A percentile compares a stretch with the other conserved stretches of the same genome.
phyloP scores from a whole-genome alignment of 1,139 yeast genomes.

The Hemisphaericaspora lyxosophila region DNA sequence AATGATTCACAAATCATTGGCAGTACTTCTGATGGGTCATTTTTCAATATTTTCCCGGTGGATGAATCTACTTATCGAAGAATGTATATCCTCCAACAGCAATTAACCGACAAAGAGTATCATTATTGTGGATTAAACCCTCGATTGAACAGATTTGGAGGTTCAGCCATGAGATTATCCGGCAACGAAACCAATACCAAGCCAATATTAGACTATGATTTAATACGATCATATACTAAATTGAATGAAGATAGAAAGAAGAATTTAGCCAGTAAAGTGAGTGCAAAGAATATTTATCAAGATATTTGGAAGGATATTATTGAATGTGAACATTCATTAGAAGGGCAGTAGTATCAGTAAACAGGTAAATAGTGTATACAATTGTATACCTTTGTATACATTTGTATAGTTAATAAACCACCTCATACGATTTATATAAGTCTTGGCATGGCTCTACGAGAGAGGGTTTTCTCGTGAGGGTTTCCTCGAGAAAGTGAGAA shows the following conservation, averaged over 20 bases:
- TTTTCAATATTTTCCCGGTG: conserved; percentile 73
- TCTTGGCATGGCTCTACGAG: too few species aligned
- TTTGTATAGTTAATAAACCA: too few species aligned
- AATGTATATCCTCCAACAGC: conserved; percentile 84
- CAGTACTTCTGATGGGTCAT: conserved; percentile 75
- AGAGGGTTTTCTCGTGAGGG: too few species aligned
- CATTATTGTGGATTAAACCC: conserved; percentile 85
- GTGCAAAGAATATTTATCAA: conserved; percentile 49
- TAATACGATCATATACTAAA: conserved; percentile 52
- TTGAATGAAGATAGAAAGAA: conserved; percentile 59
- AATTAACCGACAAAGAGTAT: conserved; percentile 70
- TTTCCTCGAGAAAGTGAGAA: too few species aligned
- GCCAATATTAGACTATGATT: conserved; percentile 61
- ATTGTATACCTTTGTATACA: too few species aligned
- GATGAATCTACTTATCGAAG: conserved; percentile 75
- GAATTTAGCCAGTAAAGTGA: conserved; percentile 54
- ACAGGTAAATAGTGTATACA: background rate
- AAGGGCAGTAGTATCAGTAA: conserved; percentile 21
- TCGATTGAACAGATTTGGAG: conserved; percentile 60
- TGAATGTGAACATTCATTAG: conserved; percentile 44
- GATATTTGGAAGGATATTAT: conserved; percentile 72
- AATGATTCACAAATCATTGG: conserved; percentile 61
- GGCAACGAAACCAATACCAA: conserved; percentile 43
- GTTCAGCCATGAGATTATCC: conserved; percentile 31
- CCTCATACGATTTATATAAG: too few species aligned